Percentiles rank a stretch among this genome's conserved stretches.
phyloP scores from a whole-genome alignment of 2,329 filamentous ascomycete genomes.

The Esteya vermicola region DNA sequence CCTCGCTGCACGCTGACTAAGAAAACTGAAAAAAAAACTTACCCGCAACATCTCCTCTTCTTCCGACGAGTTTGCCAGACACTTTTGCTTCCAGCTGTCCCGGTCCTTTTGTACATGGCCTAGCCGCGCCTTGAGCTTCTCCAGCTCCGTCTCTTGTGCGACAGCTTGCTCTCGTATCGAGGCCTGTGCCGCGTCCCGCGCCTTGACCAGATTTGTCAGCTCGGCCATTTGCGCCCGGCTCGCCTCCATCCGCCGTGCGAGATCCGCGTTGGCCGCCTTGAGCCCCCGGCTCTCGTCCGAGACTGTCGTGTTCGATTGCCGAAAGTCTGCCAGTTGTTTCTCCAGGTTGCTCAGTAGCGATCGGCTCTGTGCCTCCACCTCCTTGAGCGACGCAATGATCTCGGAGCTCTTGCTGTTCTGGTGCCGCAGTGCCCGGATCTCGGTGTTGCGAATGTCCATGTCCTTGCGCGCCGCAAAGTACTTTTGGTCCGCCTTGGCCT shows the following conservation, averaged over 20 bases:
- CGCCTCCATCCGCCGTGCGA: constrained; percentile 53
- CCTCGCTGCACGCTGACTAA: no score
- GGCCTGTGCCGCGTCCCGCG: constrained; percentile 52
- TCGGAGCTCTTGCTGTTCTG: constrained; percentile 87
- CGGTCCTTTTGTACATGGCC: constrained; percentile 70
- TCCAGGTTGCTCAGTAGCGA: constrained; percentile 71
- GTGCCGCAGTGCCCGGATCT: constrained; percentile 63
- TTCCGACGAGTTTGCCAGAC: constrained; percentile 63
- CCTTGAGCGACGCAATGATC: constrained; percentile 86
- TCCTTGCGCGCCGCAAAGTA: constrained; percentile 94
- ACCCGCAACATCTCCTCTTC: constrained; percentile 79
- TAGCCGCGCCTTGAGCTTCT: constrained; percentile 64
- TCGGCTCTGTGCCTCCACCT: constrained; percentile 66
- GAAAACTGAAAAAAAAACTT: no score
- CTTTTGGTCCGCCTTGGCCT: constrained; percentile 93
- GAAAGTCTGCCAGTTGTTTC: constrained; percentile 76
- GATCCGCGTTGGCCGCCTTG: constrained; percentile 59
- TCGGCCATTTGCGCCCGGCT: constrained; percentile 65
- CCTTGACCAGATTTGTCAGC: constrained; percentile 56
- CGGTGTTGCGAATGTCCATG: constrained; percentile 70
- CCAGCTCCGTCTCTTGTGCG: constrained; percentile 58
- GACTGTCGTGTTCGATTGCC: constrained; percentile 60
- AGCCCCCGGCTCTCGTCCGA: constrained; percentile 60
- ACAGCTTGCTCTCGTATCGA: constrained; percentile 41
- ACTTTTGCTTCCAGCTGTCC: constrained; percentile 58